phyloP scores from a whole-genome alignment of 1,139 yeast genomes.

The Scheffersomyces lignicola region DNA sequence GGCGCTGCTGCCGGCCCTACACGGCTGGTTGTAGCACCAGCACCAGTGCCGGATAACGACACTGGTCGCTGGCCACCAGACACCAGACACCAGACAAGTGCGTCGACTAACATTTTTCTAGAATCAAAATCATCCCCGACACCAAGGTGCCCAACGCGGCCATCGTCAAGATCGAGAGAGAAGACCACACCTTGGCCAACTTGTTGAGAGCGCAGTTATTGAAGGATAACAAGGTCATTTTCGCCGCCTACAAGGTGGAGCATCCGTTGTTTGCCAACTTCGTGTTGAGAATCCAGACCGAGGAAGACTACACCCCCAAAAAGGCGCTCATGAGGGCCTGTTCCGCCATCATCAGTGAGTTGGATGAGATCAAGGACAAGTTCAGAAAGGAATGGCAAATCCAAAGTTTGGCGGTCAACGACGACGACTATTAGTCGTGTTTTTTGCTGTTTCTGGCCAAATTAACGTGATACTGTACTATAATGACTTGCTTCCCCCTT shows the following conservation, averaged over 20 bases:
- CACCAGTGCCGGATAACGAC: too few species aligned
- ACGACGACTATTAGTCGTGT: too few species aligned
- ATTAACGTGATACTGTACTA: too few species aligned
- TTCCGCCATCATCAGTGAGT: slow-evolving; percentile 74
- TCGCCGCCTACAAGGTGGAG: slow-evolving; percentile 96
- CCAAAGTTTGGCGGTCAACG: slow-evolving; percentile 2
- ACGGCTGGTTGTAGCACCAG: too few species aligned
- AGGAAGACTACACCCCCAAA: slow-evolving; percentile 89
- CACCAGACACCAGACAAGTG: too few species aligned
- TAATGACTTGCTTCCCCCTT: too few species aligned
- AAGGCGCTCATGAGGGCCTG: slow-evolving; percentile 92
- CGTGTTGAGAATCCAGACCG: slow-evolving; percentile 90
- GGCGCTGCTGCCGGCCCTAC: too few species aligned
- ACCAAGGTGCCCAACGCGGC: slow-evolving; percentile 95
- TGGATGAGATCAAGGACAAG: slow-evolving; percentile 69
- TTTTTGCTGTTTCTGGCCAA: too few species aligned
- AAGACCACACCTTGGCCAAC: slow-evolving; percentile 95
- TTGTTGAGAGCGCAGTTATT: slow-evolving; percentile 81
- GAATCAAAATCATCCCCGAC: slow-evolving; percentile 87
- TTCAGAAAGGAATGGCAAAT: slow-evolving; percentile 88
- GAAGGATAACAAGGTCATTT: slow-evolving; percentile 81
- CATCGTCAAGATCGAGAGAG: slow-evolving; percentile 88
- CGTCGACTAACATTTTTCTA: slow-evolving; percentile 16
- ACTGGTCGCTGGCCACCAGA: too few species aligned
- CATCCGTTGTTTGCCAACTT: slow-evolving; percentile 97